Conservation (phyloP, 257 asterid genomes). For the Solanum sitiens region DNA sequence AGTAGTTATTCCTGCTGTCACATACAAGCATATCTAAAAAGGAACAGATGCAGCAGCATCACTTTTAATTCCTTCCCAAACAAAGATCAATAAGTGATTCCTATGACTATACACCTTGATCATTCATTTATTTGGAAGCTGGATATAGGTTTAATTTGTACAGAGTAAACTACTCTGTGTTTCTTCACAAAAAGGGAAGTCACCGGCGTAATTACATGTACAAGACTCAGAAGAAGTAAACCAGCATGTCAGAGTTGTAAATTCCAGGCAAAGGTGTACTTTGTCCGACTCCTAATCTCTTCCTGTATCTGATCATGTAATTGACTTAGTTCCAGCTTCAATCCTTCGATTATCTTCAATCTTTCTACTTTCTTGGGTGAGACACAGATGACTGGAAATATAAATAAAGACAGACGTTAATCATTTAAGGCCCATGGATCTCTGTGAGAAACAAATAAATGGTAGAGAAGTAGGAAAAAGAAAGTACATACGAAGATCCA, state of each 20-base stretch:
- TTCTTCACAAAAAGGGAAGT: not conserved
- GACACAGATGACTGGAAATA: constrained; percentile 46
- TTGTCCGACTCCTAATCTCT: not conserved
- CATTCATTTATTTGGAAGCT: not conserved
- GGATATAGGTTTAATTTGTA: not conserved
- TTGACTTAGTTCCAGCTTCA: not conserved
- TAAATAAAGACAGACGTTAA: not conserved
- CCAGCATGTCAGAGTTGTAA: not conserved
- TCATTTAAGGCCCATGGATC: not conserved
- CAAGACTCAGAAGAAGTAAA: not conserved
- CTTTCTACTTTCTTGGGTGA: not conserved
- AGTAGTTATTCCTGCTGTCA: not conserved
- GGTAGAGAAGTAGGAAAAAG: not conserved
- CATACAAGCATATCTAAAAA: not conserved
- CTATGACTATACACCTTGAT: not conserved
- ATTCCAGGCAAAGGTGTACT: not conserved
- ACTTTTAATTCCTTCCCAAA: not conserved
- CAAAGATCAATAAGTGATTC: not conserved
- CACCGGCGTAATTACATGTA: not conserved
- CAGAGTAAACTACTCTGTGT: not conserved
- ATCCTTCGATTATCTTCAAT: not conserved
- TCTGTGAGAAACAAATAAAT: not conserved
- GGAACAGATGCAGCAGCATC: not conserved
- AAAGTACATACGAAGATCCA: constrained; percentile 30
- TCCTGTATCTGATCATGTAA: not conserved